Evolutionary conservation across 768 basidiomycete genomes (phyloP).

Genomic region (Porphyrellus cyaneotinctus): DNA sequence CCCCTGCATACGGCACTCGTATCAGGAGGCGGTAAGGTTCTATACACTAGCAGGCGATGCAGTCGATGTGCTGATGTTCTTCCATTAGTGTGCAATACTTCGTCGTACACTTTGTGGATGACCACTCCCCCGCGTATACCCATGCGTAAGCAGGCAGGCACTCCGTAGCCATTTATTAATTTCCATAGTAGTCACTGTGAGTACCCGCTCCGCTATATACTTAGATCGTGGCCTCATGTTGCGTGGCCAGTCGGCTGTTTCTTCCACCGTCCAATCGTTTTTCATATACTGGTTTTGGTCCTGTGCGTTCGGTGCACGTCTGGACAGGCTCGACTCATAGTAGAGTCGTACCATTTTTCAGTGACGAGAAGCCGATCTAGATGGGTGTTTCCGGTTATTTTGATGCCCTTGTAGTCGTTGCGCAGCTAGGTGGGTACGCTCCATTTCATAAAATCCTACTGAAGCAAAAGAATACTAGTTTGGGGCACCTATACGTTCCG

Average conservation of each 20-base stretch:
- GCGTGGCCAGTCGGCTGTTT: conserved; percentile 16
- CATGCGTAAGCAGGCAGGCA: conserved; percentile 19
- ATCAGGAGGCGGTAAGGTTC: conserved; percentile 16
- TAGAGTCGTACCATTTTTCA: neutral
- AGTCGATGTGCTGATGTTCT: neutral
- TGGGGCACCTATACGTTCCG: conserved; percentile 14
- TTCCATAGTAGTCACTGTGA: conserved; percentile 22
- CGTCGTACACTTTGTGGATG: conserved; percentile 21
- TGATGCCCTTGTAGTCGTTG: conserved; percentile 20
- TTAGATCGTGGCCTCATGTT: conserved; percentile 14
- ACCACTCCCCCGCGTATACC: conserved; percentile 5
- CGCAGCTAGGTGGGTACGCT: conserved; percentile 13
- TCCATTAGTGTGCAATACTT: conserved; percentile 21
- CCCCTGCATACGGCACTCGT: conserved; percentile 15
- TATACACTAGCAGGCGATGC: neutral
- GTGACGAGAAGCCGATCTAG: conserved; percentile 14
- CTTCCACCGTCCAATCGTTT: conserved; percentile 20
- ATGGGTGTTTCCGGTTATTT: conserved; percentile 17
- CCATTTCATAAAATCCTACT: neutral
- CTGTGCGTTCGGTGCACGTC: conserved; percentile 10
- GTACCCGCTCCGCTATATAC: neutral
- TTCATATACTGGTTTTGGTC: conserved; percentile 27
- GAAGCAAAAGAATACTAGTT: conserved; percentile 7
- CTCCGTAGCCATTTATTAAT: conserved; percentile 17
- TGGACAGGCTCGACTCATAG: neutral